Evolutionary conservation across 768 basidiomycete species (phyloP).

Genomic region (Phaeotremella fagi): DNA sequence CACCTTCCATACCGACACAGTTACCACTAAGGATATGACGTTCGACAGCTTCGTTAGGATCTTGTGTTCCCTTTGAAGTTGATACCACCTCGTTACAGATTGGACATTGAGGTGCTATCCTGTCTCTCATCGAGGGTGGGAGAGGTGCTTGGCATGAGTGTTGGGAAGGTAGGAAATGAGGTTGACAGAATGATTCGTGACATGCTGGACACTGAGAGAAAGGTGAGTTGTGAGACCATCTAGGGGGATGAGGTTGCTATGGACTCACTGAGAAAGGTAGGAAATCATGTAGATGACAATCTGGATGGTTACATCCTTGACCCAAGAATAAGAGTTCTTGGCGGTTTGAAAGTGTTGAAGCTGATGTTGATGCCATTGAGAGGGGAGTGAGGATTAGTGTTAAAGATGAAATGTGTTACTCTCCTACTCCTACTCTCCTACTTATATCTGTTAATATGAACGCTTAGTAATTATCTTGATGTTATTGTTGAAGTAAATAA

Average conservation of each 20-base stretch:
- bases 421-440: too few species aligned
- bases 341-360: conserved; percentile 1
- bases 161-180: conserved; percentile 44
- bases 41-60: conserved; percentile 42
- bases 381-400: too few species aligned
- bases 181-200: conserved; percentile 42
- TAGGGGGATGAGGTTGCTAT: too few species aligned
- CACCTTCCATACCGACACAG: conserved; percentile 36
- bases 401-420: too few species aligned
- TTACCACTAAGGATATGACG: conserved; percentile 34
- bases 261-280: conserved; percentile 42
- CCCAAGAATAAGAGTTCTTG: conserved; percentile 47
- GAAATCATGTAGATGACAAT: conserved; percentile 47
- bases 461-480: too few species aligned
- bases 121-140: conserved; percentile 38
- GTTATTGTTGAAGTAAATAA: too few species aligned
- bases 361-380: neutral
- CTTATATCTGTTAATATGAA: too few species aligned
- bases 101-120: conserved; percentile 45
- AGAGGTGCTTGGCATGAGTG: conserved; percentile 41
- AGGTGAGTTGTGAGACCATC: neutral
- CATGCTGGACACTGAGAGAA: conserved; percentile 46
- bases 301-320: conserved; percentile 41
- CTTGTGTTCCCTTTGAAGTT: conserved; percentile 2
- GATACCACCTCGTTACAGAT: conserved; percentile 39